phyloP scores from a whole-genome alignment of 169 alveolate species.

The Plasmodium falciparum region DNA sequence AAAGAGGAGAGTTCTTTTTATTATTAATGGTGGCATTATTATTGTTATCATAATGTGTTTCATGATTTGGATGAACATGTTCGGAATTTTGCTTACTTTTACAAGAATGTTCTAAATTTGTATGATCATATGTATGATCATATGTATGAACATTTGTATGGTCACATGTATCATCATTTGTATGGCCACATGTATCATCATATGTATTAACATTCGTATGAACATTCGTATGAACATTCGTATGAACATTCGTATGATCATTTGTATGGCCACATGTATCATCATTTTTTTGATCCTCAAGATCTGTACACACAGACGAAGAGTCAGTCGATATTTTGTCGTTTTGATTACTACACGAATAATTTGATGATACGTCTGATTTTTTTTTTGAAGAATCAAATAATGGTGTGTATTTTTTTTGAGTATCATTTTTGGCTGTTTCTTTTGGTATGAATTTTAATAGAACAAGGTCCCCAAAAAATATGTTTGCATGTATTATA shows the following conservation, averaged over 20 bases:
- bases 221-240: no score
- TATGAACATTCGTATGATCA: not conserved
- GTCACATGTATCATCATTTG: not conserved
- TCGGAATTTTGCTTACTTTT: not conserved
- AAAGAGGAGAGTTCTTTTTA: no score
- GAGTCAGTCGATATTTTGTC: conserved; percentile 1
- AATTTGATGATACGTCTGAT: conserved; percentile 8
- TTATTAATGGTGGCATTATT: no score
- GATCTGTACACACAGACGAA: not conserved
- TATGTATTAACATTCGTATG: no score
- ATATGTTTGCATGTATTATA: conserved; percentile 15
- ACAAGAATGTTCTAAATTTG: not conserved
- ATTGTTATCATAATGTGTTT: not conserved
- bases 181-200: not conserved
- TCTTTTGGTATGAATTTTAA: conserved; percentile 56
- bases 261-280: not conserved
- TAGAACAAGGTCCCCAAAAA: conserved; percentile 56
- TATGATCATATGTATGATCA: not conserved
- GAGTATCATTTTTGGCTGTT: conserved; percentile 42
- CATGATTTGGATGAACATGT: not conserved
- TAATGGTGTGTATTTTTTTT: conserved; percentile 9
- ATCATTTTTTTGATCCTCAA: conserved; percentile 5
- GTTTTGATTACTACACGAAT: conserved; percentile 4
- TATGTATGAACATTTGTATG: not conserved
- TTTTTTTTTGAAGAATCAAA: conserved; percentile 5